A percentile compares a stretch with the other conserved stretches of the same genome.
Conservation (phyloP, 108 stramenopile species). For the Conticribra weissflogii region DNA sequence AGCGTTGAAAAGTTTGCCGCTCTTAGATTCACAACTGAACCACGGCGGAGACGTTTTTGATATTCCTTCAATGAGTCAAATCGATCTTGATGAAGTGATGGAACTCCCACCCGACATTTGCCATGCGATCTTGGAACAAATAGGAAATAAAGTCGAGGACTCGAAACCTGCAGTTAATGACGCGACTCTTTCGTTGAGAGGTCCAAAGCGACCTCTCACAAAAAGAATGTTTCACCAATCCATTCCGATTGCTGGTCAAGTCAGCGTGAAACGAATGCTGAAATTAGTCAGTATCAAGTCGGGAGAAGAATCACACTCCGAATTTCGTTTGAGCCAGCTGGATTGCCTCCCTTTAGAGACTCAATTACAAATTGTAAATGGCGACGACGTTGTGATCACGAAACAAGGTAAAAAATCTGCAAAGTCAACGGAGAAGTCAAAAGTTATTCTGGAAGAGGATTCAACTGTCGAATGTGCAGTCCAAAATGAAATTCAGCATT, state of each 20-base stretch:
- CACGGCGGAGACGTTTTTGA: not conserved
- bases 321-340: constrained; percentile 63
- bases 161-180: constrained; percentile 4
- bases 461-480: not conserved
- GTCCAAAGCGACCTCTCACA: constrained; percentile 9
- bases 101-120: constrained; percentile 6
- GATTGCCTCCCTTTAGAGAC: constrained; percentile 68
- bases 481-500: not conserved
- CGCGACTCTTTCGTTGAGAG: not conserved
- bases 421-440: constrained; percentile 6
- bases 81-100: constrained; percentile 12
- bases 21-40: not conserved
- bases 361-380: constrained; percentile 77
- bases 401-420: constrained; percentile 8
- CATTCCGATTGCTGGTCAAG: constrained; percentile 46
- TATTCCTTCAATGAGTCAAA: constrained; percentile 14
- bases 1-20: no score
- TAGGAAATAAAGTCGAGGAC: not conserved
- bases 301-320: constrained; percentile 41
- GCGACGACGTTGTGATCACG: constrained; percentile 40
- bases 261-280: constrained; percentile 73
- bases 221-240: constrained; percentile 15
- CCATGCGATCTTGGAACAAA: not conserved
- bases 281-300: constrained; percentile 68
- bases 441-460: not conserved